Percentiles rank a stretch among this genome's conserved stretches.
These are phyloP conservation scores for Akanthomyces dipterigenus DNA, from an alignment of 2,329 filamentous ascomycete species.

Conservation along the genomic window DNA sequence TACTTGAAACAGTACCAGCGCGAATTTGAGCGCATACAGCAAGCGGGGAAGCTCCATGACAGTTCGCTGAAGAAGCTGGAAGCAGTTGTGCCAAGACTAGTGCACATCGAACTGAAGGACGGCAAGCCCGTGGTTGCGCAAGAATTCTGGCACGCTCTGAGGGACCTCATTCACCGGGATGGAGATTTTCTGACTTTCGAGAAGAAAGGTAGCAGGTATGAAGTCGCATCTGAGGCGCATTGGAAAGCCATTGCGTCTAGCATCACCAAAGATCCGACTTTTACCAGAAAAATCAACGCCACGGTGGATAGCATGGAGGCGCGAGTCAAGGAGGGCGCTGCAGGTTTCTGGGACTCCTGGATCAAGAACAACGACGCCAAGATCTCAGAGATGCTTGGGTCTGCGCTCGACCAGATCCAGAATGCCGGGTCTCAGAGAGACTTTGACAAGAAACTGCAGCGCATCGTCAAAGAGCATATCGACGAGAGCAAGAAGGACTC, in stretches of 20 bases:
- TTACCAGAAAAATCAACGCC: constrained; percentile 22
- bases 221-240: constrained; percentile 37
- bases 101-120: constrained; percentile 47
- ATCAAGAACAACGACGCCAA: constrained; percentile 41
- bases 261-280: constrained; percentile 29
- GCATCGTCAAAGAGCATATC: constrained; percentile 32
- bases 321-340: constrained; percentile 20
- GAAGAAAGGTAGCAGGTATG: constrained; percentile 29
- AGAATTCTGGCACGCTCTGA: constrained; percentile 60
- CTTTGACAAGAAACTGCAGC: constrained; percentile 28
- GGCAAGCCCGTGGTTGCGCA: constrained; percentile 49
- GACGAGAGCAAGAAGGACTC: constrained; percentile 25
- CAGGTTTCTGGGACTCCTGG: constrained; percentile 45
- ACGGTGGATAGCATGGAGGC: constrained; percentile 20
- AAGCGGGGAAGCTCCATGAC: constrained; percentile 28
- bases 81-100: constrained; percentile 45
- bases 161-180: constrained; percentile 45
- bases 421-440: constrained; percentile 26
- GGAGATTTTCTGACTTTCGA: constrained; percentile 41
- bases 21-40: constrained; percentile 24
- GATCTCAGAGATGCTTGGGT: constrained; percentile 25
- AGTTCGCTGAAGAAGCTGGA: constrained; percentile 37
- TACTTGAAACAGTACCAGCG: constrained; percentile 23
- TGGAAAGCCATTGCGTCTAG: constrained; percentile 40
- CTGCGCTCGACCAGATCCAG: constrained; percentile 29